Conservation (phyloP, 768 basidiomycete species). For the Jaapia argillacea region DNA sequence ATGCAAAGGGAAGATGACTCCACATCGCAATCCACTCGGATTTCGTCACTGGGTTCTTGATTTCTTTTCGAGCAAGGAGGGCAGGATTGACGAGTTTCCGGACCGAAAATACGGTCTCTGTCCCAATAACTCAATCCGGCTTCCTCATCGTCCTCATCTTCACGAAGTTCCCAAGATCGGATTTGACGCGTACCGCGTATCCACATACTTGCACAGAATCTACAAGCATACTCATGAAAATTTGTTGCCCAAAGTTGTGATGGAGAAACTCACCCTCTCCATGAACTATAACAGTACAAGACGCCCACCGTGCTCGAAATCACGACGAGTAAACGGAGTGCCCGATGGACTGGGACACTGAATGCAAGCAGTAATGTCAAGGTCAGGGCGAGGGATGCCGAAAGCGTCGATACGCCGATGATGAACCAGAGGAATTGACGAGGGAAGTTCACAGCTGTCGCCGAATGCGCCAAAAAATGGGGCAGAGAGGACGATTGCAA, state of each 20-base stretch:
- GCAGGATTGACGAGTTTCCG: too few species aligned
- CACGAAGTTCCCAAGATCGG: constrained; percentile 27
- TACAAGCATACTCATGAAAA: background rate
- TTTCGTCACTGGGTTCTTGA: too few species aligned
- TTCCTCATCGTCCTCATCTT: constrained; percentile 19
- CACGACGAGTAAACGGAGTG: constrained; percentile 23
- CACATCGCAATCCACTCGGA: too few species aligned
- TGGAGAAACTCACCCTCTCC: constrained; percentile 18
- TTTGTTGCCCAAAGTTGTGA: background rate
- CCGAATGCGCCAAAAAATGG: constrained; percentile 21
- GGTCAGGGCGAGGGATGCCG: constrained; percentile 4
- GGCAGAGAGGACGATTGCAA: constrained; percentile 22
- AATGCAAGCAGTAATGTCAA: constrained; percentile 18
- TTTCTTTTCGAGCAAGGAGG: too few species aligned
- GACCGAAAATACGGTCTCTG: too few species aligned
- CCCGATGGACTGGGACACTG: constrained; percentile 16
- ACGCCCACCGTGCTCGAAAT: constrained; percentile 20
- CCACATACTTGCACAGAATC: constrained; percentile 26
- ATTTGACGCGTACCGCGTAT: constrained; percentile 24
- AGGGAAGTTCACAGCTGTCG: constrained; percentile 25
- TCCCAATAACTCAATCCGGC: constrained; percentile 10
- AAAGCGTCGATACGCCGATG: constrained; percentile 14
- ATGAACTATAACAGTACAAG: constrained; percentile 23
- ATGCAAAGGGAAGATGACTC: too few species aligned
- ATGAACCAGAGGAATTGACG: constrained; percentile 26